Evolutionary conservation across 23 red algal species (phyloP).

Genomic region (Gracilaria gracilis): DNA sequence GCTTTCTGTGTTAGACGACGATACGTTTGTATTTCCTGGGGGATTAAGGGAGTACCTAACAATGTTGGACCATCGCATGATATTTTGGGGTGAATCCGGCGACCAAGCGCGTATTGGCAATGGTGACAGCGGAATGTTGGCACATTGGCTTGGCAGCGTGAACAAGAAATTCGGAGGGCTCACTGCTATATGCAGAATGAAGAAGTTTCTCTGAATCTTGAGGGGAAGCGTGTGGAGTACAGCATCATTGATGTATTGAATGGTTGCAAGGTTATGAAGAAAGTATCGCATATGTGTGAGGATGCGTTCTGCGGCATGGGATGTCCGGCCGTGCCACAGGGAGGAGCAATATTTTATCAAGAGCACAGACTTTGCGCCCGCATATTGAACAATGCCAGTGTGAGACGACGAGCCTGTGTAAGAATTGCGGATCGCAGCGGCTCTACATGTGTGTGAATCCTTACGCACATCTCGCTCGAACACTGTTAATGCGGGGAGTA

Average conservation of each 20-base stretch:
- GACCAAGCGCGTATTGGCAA: conserved; percentile 92
- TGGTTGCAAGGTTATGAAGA: conserved; percentile 27
- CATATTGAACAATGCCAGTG: conserved; percentile 83
- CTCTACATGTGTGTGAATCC: conserved; percentile 92
- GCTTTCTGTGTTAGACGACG: conserved; percentile 92
- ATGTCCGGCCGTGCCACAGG: conserved; percentile 87
- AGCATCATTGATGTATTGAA: conserved; percentile 50
- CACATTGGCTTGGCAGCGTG: conserved; percentile 42
- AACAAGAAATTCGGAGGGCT: conserved; percentile 46
- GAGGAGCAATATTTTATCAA: conserved; percentile 80
- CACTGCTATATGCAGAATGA: conserved; percentile 69
- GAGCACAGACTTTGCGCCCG: conserved; percentile 68
- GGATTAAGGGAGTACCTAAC: conserved; percentile 59
- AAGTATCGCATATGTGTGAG: conserved; percentile 76
- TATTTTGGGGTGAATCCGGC: conserved; percentile 74
- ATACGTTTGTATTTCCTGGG: conserved; percentile 83
- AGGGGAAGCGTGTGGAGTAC: conserved; percentile 46
- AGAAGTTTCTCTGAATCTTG: conserved; percentile 36
- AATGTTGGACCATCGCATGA: conserved; percentile 49
- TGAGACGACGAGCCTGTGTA: conserved; percentile 74
- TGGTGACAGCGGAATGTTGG: conserved; percentile 81
- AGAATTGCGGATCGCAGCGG: conserved; percentile 91
- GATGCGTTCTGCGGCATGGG: conserved; percentile 76
- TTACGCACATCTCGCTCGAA: conserved; percentile 40
- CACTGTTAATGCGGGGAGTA: conserved; percentile 58